Evolutionary conservation across 495 filamentous ascomycete genomes (phyloP), one percentile per base, ranked within the genome.

Genomic region (Aspergillus heteromorphus): DNA sequence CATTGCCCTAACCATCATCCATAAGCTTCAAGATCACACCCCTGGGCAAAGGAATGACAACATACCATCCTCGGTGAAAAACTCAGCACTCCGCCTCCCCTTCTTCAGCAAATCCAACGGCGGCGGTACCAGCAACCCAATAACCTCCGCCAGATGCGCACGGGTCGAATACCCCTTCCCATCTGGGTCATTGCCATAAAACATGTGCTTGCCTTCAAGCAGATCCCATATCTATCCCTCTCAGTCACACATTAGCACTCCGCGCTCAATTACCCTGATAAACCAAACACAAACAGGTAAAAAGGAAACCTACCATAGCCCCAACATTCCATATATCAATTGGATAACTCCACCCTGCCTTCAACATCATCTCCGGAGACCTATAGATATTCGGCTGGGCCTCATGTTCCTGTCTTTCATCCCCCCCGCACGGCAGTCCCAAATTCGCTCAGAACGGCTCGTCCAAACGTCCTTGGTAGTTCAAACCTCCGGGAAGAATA

Each of bases 371-470:
- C 53, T 83, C 78, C 0, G 78, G 77, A 6, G 72, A 65, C 25
- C 75, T 54, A 50, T 79, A 80, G 10, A 72, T 20, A 43, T 75
- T 59, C 0, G 79, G 69, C 55, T 73, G 65, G 55, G 65, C 59
- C n/a, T 69, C 51, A 41, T 68, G 56, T 54, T 65, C 62, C 19
- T 60, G 41, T 34, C 30, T 59, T 29, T 66, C 53, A 43, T 72
- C 63, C 48, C 67, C 67, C 70, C 27, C 84, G 87, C 65, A 88
- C 83, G 3, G 89, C 89, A 13, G 91, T 77, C 42, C 89, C 90
- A 69, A 95, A 93, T 74, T 93, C 90, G 76, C 92, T 91, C 55
- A 68, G 49, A 4, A 69, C 45, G 36, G 62, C 68, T 18, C 48
- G 41, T 40, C 58, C 63, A 58, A 65, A 60, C 36, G 56, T 25